These are phyloP conservation scores for Saccharomycopsis oosterbeekiorum DNA, from an alignment of 805 yeast genomes.

Conservation along the genomic window DNA sequence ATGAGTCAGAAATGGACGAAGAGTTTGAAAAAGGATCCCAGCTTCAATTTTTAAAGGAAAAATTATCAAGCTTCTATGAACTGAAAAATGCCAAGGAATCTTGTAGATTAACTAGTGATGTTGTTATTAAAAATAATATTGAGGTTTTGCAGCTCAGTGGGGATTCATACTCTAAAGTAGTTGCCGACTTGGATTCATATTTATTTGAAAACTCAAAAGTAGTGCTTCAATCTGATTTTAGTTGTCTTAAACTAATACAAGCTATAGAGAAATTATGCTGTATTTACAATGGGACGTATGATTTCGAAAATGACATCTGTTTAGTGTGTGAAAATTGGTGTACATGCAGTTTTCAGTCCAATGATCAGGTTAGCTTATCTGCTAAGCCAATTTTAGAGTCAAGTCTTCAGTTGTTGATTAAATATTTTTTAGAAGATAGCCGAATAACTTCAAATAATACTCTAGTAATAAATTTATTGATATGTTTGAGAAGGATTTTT, in stretches of 20 bases:
- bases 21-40: neutral
- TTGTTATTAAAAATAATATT: neutral
- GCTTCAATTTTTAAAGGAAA: neutral
- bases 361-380: neutral
- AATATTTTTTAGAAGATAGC: slow-evolving; percentile 22
- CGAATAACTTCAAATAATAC: slow-evolving; percentile 22
- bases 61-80: neutral
- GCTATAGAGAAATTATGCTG: slow-evolving; percentile 35
- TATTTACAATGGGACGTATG: slow-evolving; percentile 24
- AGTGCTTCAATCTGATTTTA: slow-evolving; percentile 21
- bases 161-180: neutral
- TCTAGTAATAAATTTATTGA: slow-evolving; percentile 35
- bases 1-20: neutral
- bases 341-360: neutral
- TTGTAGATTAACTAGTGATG: neutral
- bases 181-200: neutral
- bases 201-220: slow-evolving; percentile 16
- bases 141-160: neutral
- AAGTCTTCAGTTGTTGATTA: slow-evolving; percentile 17
- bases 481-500: slow-evolving; percentile 39
- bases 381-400: neutral
- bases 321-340: slow-evolving; percentile 15
- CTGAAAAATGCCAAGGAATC: neutral
- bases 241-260: slow-evolving; percentile 24
- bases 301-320: slow-evolving; percentile 20